Evolutionary conservation across 2,329 filamentous ascomycete species (phyloP).

Genomic region (Verticillium alfalfae): DNA sequence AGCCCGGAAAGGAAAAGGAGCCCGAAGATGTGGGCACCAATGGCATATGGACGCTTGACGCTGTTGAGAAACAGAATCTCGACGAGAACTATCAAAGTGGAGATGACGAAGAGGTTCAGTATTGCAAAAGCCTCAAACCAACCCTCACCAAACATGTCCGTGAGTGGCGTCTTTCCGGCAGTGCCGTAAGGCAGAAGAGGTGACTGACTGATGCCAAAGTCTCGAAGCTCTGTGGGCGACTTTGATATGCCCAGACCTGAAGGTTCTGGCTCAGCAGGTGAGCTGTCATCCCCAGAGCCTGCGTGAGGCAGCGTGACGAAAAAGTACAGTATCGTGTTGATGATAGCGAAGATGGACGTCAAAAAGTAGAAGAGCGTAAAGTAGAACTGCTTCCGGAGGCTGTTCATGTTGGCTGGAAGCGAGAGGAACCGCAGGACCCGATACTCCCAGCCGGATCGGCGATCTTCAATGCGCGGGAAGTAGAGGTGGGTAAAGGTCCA

Average conservation of each 20-base stretch:
- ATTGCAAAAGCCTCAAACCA: slow-evolving; percentile 41
- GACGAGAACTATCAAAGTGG: slow-evolving; percentile 34
- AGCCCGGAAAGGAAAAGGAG: slow-evolving; percentile 31
- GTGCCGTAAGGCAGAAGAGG: neutral
- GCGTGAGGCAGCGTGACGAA: slow-evolving; percentile 28
- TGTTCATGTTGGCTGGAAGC: slow-evolving; percentile 34
- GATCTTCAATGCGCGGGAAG: slow-evolving; percentile 33
- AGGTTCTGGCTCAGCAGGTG: slow-evolving; percentile 7
- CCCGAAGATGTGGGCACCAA: slow-evolving; percentile 35
- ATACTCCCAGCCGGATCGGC: slow-evolving; percentile 27
- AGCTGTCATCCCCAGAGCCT: slow-evolving; percentile 7
- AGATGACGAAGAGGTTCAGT: slow-evolving; percentile 38
- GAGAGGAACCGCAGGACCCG: slow-evolving; percentile 34
- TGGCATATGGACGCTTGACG: slow-evolving; percentile 43
- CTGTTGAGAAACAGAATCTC: slow-evolving; percentile 47
- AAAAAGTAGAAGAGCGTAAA: slow-evolving; percentile 47
- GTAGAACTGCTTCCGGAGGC: slow-evolving; percentile 35
- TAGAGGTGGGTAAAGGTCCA: slow-evolving; percentile 50
- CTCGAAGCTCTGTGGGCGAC: neutral
- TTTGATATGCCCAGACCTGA: slow-evolving; percentile 1
- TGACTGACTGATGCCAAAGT: neutral
- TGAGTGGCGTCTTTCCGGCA: slow-evolving; percentile 18
- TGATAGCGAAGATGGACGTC: slow-evolving; percentile 38
- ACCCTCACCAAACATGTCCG: slow-evolving; percentile 40
- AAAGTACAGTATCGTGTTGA: slow-evolving; percentile 48